Percentiles rank a stretch among this genome's conserved stretches.
Evolutionary conservation across 345 rosid genomes (phyloP).

Genomic region (Lenwebbia sp.): DNA sequence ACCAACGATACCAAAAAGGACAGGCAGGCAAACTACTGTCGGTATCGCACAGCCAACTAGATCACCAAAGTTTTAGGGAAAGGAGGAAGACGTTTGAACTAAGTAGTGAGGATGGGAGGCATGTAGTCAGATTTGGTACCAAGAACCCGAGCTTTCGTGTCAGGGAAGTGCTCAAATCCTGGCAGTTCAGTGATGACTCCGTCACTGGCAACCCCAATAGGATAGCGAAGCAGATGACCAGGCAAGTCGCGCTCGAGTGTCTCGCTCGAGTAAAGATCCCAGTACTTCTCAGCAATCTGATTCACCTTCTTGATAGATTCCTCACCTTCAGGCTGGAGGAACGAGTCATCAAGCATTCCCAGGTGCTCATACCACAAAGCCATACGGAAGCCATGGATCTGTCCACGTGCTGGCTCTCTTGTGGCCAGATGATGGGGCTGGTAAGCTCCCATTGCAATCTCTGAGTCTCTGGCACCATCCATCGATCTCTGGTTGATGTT

Average conservation of each 20-base stretch:
- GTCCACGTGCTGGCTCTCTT: conserved; percentile 82
- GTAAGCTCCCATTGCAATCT: conserved; percentile 97
- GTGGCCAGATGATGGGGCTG: conserved; percentile 77
- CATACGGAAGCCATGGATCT: conserved; percentile 95
- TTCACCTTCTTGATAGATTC: conserved; percentile 66
- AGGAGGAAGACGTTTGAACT: background rate
- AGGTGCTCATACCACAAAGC: conserved; percentile 93
- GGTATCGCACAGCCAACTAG: background rate
- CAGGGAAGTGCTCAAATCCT: conserved; percentile 69
- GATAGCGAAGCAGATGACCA: conserved; percentile 90
- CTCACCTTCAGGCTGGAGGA: conserved; percentile 61
- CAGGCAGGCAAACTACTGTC: background rate
- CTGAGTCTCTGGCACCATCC: conserved; percentile 99
- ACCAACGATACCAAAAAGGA: background rate
- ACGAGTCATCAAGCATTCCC: conserved; percentile 77
- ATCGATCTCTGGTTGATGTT: conserved; percentile 97
- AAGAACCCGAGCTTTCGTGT: conserved; percentile 81
- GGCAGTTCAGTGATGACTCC: conserved; percentile 68
- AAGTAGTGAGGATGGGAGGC: conserved; percentile 95
- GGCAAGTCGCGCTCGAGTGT: conserved; percentile 72
- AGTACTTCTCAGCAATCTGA: conserved; percentile 73
- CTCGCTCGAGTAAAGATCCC: conserved; percentile 85
- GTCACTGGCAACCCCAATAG: conserved; percentile 47
- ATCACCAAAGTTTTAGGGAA: conserved; percentile 6
- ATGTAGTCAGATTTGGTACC: conserved; percentile 82